Conservation (phyloP, 2,329 filamentous ascomycete species). For the Cordyceps militaris region DNA sequence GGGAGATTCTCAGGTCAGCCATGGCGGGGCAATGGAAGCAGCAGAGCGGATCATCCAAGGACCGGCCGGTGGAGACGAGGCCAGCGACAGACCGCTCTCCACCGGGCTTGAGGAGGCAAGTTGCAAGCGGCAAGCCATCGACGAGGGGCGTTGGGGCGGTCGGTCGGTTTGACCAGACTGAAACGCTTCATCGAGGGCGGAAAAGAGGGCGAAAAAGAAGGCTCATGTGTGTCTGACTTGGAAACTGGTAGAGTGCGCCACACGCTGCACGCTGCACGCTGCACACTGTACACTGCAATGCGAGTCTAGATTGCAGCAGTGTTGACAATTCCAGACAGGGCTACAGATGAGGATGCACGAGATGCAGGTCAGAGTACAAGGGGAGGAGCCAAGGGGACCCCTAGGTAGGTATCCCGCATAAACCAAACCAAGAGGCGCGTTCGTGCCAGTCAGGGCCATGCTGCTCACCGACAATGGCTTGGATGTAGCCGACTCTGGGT, state of each 20-base stretch:
- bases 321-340: constrained; percentile 3
- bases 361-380: neutral
- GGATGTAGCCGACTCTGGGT: neutral
- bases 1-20: neutral
- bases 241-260: neutral
- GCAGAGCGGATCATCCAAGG: neutral
- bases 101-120: neutral
- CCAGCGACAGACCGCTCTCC: neutral
- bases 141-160: no score
- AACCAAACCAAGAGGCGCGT: neutral
- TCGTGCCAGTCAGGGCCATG: neutral
- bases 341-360: constrained; percentile 6
- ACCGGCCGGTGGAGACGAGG: neutral
- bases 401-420: neutral
- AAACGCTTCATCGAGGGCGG: no score
- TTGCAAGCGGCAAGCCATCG: neutral
- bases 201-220: no score
- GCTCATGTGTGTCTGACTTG: neutral
- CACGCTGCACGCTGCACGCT: neutral
- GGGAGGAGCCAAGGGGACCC: neutral
- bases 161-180: no score
- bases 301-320: neutral
- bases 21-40: neutral
- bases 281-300: constrained; percentile 1
- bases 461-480: neutral